A percentile compares a stretch with the other conserved stretches of the same genome.
phyloP scores from a whole-genome alignment of 2,329 filamentous ascomycete genomes.

The Davidsoniella neocaledoniae region DNA sequence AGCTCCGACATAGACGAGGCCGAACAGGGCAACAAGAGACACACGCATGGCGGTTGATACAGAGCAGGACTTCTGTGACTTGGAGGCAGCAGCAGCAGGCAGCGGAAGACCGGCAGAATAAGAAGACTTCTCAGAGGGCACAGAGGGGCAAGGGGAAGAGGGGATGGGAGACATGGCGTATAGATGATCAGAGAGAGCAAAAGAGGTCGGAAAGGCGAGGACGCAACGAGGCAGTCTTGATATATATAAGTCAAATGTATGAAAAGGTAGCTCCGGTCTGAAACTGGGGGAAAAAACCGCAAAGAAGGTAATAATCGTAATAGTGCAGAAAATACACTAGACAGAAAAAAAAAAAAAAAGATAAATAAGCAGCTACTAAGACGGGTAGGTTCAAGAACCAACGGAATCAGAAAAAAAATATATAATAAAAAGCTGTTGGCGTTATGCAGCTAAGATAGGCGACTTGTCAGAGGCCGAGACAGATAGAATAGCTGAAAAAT shows the following conservation, averaged over 20 bases:
- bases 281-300: not conserved
- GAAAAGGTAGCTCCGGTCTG: no score
- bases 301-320: not conserved
- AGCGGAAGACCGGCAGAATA: slow-evolving; percentile 4
- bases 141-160: not conserved
- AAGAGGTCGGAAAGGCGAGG: not conserved
- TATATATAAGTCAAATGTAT: not conserved
- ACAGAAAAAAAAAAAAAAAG: not conserved
- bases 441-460: no score
- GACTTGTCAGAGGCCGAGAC: not conserved
- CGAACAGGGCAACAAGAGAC: slow-evolving; percentile 7
- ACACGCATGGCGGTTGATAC: slow-evolving; percentile 6
- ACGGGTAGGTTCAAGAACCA: not conserved
- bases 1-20: slow-evolving; percentile 6
- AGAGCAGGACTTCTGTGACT: slow-evolving; percentile 4
- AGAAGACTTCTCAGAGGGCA: slow-evolving; percentile 8
- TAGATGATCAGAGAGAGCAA: not conserved
- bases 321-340: not conserved
- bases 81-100: slow-evolving; percentile 5
- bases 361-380: not conserved
- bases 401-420: no score
- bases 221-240: not conserved
- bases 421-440: no score
- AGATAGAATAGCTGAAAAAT: not conserved
- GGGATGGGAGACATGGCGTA: slow-evolving; percentile 1